These are phyloP conservation scores for Alternaria sp. DNA, from an alignment of 2,329 filamentous ascomycete species.

Conservation along the genomic window DNA sequence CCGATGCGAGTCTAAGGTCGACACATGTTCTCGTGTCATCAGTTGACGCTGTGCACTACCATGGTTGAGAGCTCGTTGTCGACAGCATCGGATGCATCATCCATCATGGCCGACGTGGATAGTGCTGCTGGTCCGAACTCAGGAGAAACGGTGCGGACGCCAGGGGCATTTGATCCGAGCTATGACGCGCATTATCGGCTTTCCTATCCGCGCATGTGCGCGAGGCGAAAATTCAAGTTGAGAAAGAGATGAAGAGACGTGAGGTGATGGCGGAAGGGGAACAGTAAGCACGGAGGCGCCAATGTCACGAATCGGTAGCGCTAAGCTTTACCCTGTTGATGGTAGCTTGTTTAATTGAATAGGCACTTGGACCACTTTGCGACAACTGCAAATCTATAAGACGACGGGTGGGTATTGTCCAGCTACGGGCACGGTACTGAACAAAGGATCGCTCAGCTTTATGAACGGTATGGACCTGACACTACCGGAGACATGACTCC, in stretches of 20 bases:
- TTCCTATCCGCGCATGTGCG: slow-evolving; percentile 1
- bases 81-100: slow-evolving; percentile 3
- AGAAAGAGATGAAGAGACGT: background rate
- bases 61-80: background rate
- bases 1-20: background rate
- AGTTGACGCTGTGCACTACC: slow-evolving; percentile 6
- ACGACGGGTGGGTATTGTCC: background rate
- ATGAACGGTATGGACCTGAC: background rate
- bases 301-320: background rate
- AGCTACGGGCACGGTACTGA: background rate
- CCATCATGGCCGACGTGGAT: slow-evolving; percentile 28
- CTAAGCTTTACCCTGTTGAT: slow-evolving; percentile 6
- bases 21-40: slow-evolving; percentile 10
- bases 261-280: background rate
- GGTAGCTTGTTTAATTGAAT: background rate
- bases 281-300: background rate
- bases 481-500: background rate
- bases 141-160: slow-evolving; percentile 30
- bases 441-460: background rate
- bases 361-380: background rate
- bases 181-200: slow-evolving; percentile 20
- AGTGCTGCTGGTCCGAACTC: slow-evolving; percentile 27
- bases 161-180: slow-evolving; percentile 19
- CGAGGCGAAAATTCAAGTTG: background rate
- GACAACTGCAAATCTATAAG: background rate